phyloP scores from a whole-genome alignment of 768 basidiomycete genomes.

The Mycena haematopus region DNA sequence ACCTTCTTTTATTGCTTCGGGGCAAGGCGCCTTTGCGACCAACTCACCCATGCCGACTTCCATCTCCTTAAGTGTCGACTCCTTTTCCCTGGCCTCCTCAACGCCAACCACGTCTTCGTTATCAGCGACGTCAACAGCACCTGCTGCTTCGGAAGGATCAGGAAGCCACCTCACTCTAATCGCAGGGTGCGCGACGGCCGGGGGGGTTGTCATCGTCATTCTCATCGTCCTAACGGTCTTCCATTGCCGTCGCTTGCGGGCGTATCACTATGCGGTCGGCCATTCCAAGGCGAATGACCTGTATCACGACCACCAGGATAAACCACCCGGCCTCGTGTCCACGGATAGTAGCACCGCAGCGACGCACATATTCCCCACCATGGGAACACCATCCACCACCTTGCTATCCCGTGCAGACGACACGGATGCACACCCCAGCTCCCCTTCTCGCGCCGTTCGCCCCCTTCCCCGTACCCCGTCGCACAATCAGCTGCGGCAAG shows the following conservation, averaged over 20 bases:
- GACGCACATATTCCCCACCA: constrained; percentile 8
- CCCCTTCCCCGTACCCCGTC: constrained; percentile 21
- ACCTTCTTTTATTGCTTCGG: constrained; percentile 35
- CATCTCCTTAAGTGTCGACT: constrained; percentile 4
- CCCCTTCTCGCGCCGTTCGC: constrained; percentile 1
- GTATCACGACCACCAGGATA: constrained; percentile 6
- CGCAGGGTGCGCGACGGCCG: constrained; percentile 34
- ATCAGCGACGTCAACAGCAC: constrained; percentile 13
- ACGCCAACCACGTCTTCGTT: constrained; percentile 2
- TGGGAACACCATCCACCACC: background rate
- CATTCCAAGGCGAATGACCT: constrained; percentile 19
- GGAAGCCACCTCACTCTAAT: constrained; percentile 28
- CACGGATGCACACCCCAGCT: background rate
- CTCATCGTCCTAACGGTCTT: constrained; percentile 18
- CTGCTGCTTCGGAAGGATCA: background rate
- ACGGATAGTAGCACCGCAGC: background rate
- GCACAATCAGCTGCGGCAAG: constrained; percentile 6
- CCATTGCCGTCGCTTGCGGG: constrained; percentile 18
- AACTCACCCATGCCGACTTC: constrained; percentile 27
- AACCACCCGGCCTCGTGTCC: background rate
- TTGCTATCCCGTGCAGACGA: background rate
- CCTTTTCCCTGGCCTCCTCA: background rate
- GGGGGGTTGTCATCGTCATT: constrained; percentile 24
- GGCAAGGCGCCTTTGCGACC: constrained; percentile 45
- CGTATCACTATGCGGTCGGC: constrained; percentile 2